These are phyloP conservation scores for Lentinula aciculospora DNA, from an alignment of 768 basidiomycete genomes.

Conservation along the genomic window DNA sequence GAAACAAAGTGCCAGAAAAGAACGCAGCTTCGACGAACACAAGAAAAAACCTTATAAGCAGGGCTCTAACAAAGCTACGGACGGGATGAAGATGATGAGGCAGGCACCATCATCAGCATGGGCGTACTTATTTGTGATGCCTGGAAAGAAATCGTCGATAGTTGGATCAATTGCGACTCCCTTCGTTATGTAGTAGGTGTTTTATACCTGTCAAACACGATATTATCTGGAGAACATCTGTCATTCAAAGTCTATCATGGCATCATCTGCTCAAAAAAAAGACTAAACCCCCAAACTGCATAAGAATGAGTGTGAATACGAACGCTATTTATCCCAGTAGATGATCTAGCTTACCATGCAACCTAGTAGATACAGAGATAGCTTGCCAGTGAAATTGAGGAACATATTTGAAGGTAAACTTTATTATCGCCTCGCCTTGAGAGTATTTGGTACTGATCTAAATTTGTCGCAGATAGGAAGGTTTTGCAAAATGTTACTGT, in stretches of 20 bases:
- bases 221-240: conserved; percentile 39
- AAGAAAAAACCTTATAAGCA: conserved; percentile 42
- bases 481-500: conserved; percentile 92
- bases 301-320: neutral
- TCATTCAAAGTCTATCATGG: conserved; percentile 12
- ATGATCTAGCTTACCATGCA: conserved; percentile 30
- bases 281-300: neutral
- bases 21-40: conserved; percentile 45
- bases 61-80: conserved; percentile 31
- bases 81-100: neutral
- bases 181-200: no score
- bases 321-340: no score
- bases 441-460: neutral
- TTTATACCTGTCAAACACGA: conserved; percentile 32
- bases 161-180: neutral
- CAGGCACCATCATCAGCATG: neutral
- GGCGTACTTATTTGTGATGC: conserved; percentile 23
- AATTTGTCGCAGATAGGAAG: conserved; percentile 68
- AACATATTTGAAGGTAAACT: conserved; percentile 54
- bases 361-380: conserved; percentile 46
- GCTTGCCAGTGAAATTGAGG: conserved; percentile 45
- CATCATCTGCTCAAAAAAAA: neutral
- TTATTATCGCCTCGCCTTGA: neutral
- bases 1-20: conserved; percentile 35
- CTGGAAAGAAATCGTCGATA: conserved; percentile 6